Evolutionary conservation across 2,329 filamentous ascomycete species (phyloP).

Genomic region (Triangularia verruculosa): DNA sequence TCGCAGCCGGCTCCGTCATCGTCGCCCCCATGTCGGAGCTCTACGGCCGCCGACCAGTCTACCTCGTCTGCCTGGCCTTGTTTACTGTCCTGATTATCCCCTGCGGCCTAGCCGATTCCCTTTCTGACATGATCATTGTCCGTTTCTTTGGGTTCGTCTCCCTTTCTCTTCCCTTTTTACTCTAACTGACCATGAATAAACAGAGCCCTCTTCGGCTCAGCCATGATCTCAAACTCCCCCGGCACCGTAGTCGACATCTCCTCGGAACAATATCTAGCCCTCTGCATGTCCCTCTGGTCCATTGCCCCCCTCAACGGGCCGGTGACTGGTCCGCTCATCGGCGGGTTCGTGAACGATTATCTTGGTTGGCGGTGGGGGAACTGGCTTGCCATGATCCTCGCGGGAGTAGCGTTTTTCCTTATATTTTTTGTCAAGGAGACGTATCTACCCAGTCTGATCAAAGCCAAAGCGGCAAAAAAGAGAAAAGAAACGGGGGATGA

Average conservation of each 20-base stretch:
- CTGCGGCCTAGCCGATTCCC: conserved; percentile 61
- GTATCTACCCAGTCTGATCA: conserved; percentile 69
- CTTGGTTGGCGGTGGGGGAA: conserved; percentile 87
- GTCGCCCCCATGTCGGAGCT: conserved; percentile 70
- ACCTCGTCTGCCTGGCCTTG: conserved; percentile 57
- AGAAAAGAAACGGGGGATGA: conserved; percentile 68
- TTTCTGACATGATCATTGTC: conserved; percentile 62
- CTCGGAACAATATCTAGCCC: conserved; percentile 72
- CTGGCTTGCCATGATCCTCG: conserved; percentile 74
- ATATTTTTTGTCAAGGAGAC: conserved; percentile 68
- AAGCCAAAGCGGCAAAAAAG: conserved; percentile 60
- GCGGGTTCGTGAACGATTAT: conserved; percentile 74
- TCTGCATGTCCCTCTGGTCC: conserved; percentile 80
- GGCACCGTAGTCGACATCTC: conserved; percentile 82
- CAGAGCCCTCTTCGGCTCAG: conserved; percentile 44
- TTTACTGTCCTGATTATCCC: conserved; percentile 70
- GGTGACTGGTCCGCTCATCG: conserved; percentile 54
- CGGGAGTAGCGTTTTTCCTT: conserved; percentile 57
- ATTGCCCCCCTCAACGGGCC: conserved; percentile 83
- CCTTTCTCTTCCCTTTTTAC: conserved; percentile 6
- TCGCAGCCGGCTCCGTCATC: conserved; percentile 67
- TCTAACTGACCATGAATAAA: neutral
- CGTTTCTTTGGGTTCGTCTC: conserved; percentile 59
- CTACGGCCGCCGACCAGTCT: conserved; percentile 63
- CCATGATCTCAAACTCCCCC: conserved; percentile 79